Evolutionary conservation across 192 early-diverging fungal species (phyloP).

Genomic region (Coemansia sp.): DNA sequence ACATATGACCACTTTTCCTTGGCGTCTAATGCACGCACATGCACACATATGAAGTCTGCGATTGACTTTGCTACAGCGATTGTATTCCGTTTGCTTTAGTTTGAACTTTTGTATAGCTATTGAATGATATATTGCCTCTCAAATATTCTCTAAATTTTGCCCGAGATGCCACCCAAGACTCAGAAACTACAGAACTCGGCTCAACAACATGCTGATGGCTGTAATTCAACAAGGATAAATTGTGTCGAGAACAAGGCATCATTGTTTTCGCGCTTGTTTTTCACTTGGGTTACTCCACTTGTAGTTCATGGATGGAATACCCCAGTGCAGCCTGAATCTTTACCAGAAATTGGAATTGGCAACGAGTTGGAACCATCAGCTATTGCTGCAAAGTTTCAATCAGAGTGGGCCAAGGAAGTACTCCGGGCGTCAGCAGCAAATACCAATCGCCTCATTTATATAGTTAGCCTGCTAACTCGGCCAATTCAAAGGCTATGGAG

Average conservation of each 20-base stretch:
- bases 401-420: slow-evolving; percentile 29
- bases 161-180: not conserved
- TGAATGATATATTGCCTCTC: not conserved
- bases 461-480: not conserved
- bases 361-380: slow-evolving; percentile 27
- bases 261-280: slow-evolving; percentile 36
- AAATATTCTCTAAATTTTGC: not conserved
- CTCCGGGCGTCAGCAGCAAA: not conserved
- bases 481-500: not conserved
- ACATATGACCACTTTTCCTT: not conserved
- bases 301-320: slow-evolving; percentile 35
- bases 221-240: not conserved
- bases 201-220: not conserved
- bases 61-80: too few relatives aligned
- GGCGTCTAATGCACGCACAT: not conserved
- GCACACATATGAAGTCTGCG: too few relatives aligned
- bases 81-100: not conserved
- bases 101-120: not conserved
- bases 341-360: slow-evolving; percentile 43
- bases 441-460: not conserved
- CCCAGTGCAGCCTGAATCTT: slow-evolving; percentile 23
- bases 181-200: not conserved
- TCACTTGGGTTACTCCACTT: slow-evolving; percentile 47
- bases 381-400: slow-evolving; percentile 27
- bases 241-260: slow-evolving; percentile 38